A percentile compares a stretch with the other conserved stretches of the same genome.
Conservation (phyloP, 129 eudicot genomes). For the Flaveria robusta region DNA sequence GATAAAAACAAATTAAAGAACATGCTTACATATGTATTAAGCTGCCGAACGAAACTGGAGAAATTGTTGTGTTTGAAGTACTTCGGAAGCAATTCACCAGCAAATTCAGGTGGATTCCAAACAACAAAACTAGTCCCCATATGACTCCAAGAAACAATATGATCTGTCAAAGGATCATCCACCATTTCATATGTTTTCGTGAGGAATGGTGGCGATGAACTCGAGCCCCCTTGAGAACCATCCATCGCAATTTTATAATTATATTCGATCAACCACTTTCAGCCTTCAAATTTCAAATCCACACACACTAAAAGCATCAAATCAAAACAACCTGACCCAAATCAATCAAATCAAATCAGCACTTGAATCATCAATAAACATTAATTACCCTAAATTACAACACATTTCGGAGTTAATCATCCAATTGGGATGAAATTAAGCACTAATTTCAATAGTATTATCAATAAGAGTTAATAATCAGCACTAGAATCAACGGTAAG, state of each 20-base stretch:
- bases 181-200: conserved; percentile 81
- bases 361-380: too few species aligned
- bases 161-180: conserved; percentile 63
- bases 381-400: too few species aligned
- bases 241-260: conserved; percentile 48
- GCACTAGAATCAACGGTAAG: too few species aligned
- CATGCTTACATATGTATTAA: conserved; percentile 78
- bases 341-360: conserved; percentile 15
- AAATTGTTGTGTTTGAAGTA: conserved; percentile 88
- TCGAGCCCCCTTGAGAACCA: conserved; percentile 60
- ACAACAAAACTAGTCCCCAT: conserved; percentile 71
- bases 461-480: too few species aligned
- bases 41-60: conserved; percentile 89
- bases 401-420: too few species aligned
- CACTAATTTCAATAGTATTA: too few species aligned
- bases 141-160: conserved; percentile 76
- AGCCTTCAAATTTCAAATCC: conserved; percentile 18
- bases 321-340: too few species aligned
- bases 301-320: conserved; percentile 17
- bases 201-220: conserved; percentile 72
- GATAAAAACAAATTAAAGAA: not conserved
- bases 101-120: conserved; percentile 81
- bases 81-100: conserved; percentile 75
- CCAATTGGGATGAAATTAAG: too few species aligned
- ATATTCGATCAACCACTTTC: conserved; percentile 22